Percentiles rank a stretch among this genome's conserved stretches.
Evolutionary conservation across 345 rosid species (phyloP).

Genomic region (Euphorbia tirucalli): DNA sequence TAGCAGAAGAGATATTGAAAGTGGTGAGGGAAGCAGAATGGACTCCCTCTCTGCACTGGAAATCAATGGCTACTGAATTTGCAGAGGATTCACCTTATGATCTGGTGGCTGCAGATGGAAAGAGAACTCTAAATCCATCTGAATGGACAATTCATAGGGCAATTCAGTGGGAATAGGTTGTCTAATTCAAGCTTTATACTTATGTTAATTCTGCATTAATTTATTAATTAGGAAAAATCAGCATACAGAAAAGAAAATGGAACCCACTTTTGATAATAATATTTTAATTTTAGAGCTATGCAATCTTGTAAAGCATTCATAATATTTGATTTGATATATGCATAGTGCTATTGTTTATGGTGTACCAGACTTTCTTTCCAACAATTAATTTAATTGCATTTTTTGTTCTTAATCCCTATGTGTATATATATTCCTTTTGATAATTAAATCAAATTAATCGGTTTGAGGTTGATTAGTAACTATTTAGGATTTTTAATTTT

Average conservation of each 20-base stretch:
- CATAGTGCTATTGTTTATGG: not conserved
- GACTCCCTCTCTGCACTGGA: constrained; percentile 91
- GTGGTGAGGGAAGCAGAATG: constrained; percentile 78
- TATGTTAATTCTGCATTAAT: not conserved
- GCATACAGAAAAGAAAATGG: not conserved
- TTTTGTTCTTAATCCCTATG: too few relatives aligned
- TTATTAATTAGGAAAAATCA: not conserved
- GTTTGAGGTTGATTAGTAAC: too few relatives aligned
- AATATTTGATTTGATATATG: not conserved
- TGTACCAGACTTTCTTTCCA: too few relatives aligned
- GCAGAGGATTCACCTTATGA: constrained; percentile 68
- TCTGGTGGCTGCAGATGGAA: constrained; percentile 80
- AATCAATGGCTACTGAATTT: constrained; percentile 83
- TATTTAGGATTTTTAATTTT: too few relatives aligned
- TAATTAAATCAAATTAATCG: too few relatives aligned
- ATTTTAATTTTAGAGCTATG: not conserved
- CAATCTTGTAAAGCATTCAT: not conserved
- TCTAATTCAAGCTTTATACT: not conserved
- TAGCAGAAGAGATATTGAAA: constrained; percentile 75
- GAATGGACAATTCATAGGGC: constrained; percentile 87
- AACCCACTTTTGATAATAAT: not conserved
- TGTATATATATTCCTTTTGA: too few relatives aligned
- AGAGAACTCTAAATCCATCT: constrained; percentile 62
- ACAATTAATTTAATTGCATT: too few relatives aligned
- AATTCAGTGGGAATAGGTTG: constrained; percentile 63